phyloP scores from a whole-genome alignment of 1,139 yeast genomes.

The Candida sp. region DNA sequence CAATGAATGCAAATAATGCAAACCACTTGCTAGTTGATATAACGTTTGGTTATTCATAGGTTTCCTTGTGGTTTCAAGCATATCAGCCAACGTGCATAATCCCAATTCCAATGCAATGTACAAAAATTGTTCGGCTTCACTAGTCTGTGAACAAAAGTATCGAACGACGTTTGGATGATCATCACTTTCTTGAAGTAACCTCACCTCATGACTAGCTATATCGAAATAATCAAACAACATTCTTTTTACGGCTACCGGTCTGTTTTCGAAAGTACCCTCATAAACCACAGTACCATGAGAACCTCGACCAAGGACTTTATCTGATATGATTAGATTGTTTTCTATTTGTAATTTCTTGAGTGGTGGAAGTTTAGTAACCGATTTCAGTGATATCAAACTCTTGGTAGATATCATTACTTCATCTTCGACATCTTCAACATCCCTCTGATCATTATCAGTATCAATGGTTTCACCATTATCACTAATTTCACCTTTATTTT shows the following conservation, averaged over 20 bases:
- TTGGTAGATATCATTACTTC: conserved; percentile 23
- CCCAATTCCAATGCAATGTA: conserved; percentile 94
- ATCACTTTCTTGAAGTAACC: conserved; percentile 86
- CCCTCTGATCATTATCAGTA: conserved; percentile 8
- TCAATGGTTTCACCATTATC: conserved; percentile 11
- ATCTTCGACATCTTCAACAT: conserved; percentile 12
- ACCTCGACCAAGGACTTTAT: conserved; percentile 84
- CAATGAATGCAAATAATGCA: conserved; percentile 81
- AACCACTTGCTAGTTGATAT: conserved; percentile 79
- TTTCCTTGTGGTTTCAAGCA: conserved; percentile 55
- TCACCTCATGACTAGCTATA: conserved; percentile 93
- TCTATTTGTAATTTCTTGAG: conserved; percentile 38
- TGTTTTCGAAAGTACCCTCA: conserved; percentile 82
- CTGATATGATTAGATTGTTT: conserved; percentile 62
- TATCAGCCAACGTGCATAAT: conserved; percentile 83
- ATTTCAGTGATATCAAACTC: conserved; percentile 23
- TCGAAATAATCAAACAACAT: conserved; percentile 93
- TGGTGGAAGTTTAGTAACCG: conserved; percentile 13
- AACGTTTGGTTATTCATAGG: conserved; percentile 47
- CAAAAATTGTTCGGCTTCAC: conserved; percentile 67
- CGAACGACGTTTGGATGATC: conserved; percentile 95
- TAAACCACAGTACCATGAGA: conserved; percentile 96
- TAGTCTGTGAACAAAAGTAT: conserved; percentile 87
- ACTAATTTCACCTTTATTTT: conserved; percentile 16
- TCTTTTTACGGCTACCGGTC: conserved; percentile 95